These are phyloP conservation scores for Tricholoma sp. DNA, from an alignment of 768 basidiomycete species.

Conservation along the genomic window DNA sequence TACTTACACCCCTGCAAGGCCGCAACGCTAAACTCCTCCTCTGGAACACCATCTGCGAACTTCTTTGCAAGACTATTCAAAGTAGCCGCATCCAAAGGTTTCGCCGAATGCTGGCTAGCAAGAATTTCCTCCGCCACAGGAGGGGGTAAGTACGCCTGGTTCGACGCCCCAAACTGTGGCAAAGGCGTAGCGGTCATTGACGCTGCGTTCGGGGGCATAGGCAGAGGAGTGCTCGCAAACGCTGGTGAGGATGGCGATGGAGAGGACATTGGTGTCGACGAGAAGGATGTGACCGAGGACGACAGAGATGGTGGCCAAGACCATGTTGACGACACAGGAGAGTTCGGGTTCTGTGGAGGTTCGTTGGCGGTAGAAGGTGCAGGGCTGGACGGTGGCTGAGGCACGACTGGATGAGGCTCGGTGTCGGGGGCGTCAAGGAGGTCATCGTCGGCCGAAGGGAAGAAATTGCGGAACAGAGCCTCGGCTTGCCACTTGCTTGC, in stretches of 20 bases:
- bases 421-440: constrained; percentile 7
- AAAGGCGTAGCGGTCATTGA: constrained; percentile 19
- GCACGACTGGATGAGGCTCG: constrained; percentile 25
- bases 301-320: constrained; percentile 8
- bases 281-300: constrained; percentile 24
- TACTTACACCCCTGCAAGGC: constrained; percentile 86
- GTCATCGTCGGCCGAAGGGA: constrained; percentile 68
- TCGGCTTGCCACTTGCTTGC: constrained; percentile 84
- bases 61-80: constrained; percentile 66
- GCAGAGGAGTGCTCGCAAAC: constrained; percentile 16
- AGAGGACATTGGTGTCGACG: constrained; percentile 40
- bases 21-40: constrained; percentile 85
- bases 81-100: constrained; percentile 59
- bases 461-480: constrained; percentile 85
- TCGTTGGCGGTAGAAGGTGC: not conserved
- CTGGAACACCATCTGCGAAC: constrained; percentile 80
- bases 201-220: constrained; percentile 10
- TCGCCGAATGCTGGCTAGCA: constrained; percentile 55
- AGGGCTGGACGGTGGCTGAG: constrained; percentile 5
- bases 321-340: constrained; percentile 26
- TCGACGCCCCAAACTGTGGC: constrained; percentile 49
- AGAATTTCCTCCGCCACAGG: constrained; percentile 56
- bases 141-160: constrained; percentile 60
- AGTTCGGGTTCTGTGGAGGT: constrained; percentile 15
- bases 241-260: constrained; percentile 33